Conservation (phyloP, 169 alveolate genomes). For the Plasmodium adleri region DNA sequence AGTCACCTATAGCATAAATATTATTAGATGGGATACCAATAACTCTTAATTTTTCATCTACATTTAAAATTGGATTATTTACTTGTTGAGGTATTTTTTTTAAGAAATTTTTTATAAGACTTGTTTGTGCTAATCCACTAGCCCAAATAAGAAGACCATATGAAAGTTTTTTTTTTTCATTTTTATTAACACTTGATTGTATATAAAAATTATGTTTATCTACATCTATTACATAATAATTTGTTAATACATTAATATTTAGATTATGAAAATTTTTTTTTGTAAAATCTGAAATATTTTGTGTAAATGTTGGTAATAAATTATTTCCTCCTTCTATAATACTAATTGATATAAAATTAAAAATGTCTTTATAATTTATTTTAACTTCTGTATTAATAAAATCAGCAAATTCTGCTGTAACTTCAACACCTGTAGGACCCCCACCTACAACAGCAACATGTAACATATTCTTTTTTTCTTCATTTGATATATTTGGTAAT, state of each 20-base stretch:
- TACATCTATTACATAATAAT: constrained; percentile 80
- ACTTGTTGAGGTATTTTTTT: constrained; percentile 81
- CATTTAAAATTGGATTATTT: constrained; percentile 78
- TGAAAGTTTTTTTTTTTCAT: constrained; percentile 78
- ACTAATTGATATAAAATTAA: constrained; percentile 79
- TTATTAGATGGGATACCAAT: constrained; percentile 74
- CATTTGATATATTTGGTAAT: constrained; percentile 57
- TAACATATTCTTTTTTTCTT: constrained; percentile 63
- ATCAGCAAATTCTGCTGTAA: constrained; percentile 84
- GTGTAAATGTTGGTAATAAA: constrained; percentile 81
- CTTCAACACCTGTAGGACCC: constrained; percentile 88
- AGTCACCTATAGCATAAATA: constrained; percentile 84
- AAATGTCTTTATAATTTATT: constrained; percentile 44
- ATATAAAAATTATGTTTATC: constrained; percentile 72
- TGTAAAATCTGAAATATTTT: constrained; percentile 78
- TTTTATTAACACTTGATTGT: constrained; percentile 57
- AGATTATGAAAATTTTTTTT: constrained; percentile 39
- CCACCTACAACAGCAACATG: constrained; percentile 86
- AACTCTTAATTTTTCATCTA: constrained; percentile 79
- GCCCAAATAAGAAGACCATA: constrained; percentile 87
- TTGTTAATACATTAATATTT: constrained; percentile 78
- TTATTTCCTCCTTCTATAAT: constrained; percentile 84
- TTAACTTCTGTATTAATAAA: constrained; percentile 75
- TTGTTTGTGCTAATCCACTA: constrained; percentile 80
- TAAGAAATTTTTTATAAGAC: constrained; percentile 39